Conservation (phyloP, 2,329 filamentous ascomycete genomes). For the Acrocalymma vagum region DNA sequence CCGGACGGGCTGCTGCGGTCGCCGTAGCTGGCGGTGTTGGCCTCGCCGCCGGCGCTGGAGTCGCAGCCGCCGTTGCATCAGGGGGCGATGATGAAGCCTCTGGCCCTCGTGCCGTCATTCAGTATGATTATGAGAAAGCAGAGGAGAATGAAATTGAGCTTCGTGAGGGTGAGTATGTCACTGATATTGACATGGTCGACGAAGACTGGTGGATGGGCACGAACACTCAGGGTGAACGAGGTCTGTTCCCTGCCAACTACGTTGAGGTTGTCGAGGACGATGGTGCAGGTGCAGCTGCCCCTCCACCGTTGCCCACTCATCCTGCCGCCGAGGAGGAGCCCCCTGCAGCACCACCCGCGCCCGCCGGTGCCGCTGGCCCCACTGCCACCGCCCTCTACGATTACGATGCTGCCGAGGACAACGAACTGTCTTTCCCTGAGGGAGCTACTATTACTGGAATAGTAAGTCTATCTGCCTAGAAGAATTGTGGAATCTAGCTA, state of each 20-base stretch:
- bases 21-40: constrained; percentile 53
- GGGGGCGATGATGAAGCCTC: constrained; percentile 51
- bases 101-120: constrained; percentile 78
- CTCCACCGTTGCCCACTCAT: constrained; percentile 49
- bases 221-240: constrained; percentile 82
- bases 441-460: constrained; percentile 82
- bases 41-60: constrained; percentile 53
- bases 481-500: constrained; percentile 11
- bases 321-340: constrained; percentile 49
- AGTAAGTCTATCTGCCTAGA: constrained; percentile 58
- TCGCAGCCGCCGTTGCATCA: constrained; percentile 48
- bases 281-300: constrained; percentile 44
- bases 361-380: constrained; percentile 59
- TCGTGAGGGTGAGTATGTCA: constrained; percentile 85
- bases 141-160: constrained; percentile 97
- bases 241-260: constrained; percentile 97
- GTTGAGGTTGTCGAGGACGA: constrained; percentile 82
- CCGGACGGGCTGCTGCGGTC: constrained; percentile 62
- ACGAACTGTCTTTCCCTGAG: constrained; percentile 86
- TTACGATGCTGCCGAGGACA: constrained; percentile 97
- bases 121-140: constrained; percentile 97
- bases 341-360: constrained; percentile 37
- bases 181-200: constrained; percentile 95
- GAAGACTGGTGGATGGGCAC: constrained; percentile 99
- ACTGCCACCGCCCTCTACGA: constrained; percentile 91